These are phyloP conservation scores for Thielaviopsis ethacetica DNA, from an alignment of 2,329 filamentous ascomycete species.

Conservation along the genomic window DNA sequence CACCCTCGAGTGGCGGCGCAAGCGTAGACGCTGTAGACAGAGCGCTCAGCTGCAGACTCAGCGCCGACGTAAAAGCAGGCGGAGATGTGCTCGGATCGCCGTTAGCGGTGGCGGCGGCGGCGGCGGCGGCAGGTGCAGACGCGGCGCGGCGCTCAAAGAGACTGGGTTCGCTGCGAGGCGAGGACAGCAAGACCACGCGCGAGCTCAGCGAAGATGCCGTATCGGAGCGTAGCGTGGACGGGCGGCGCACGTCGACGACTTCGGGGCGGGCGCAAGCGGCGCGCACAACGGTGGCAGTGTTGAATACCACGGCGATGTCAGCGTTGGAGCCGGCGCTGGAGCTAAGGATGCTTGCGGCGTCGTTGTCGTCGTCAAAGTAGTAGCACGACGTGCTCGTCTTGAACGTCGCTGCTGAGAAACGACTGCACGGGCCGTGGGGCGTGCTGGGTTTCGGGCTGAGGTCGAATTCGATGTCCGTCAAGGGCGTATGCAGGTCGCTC, in stretches of 20 bases:
- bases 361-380: conserved; percentile 1
- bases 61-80: background rate
- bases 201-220: background rate
- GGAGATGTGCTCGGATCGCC: too few relatives aligned
- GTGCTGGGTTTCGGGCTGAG: background rate
- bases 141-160: background rate
- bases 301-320: conserved; percentile 3
- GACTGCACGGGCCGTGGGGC: background rate
- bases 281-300: conserved; percentile 5
- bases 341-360: conserved; percentile 4
- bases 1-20: background rate
- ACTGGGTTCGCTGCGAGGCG: background rate
- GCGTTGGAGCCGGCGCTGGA: background rate
- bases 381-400: background rate
- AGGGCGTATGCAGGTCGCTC: background rate
- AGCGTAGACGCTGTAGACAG: background rate
- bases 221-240: background rate
- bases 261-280: conserved; percentile 8
- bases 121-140: background rate
- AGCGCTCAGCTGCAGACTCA: background rate
- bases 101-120: background rate
- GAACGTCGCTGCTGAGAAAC: background rate
- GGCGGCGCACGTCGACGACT: conserved; percentile 9
- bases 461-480: background rate
- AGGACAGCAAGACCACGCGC: background rate